A percentile compares a stretch with the other conserved stretches of the same genome.
phyloP scores from a whole-genome alignment of 495 filamentous ascomycete genomes.

The Trichoderma virens region DNA sequence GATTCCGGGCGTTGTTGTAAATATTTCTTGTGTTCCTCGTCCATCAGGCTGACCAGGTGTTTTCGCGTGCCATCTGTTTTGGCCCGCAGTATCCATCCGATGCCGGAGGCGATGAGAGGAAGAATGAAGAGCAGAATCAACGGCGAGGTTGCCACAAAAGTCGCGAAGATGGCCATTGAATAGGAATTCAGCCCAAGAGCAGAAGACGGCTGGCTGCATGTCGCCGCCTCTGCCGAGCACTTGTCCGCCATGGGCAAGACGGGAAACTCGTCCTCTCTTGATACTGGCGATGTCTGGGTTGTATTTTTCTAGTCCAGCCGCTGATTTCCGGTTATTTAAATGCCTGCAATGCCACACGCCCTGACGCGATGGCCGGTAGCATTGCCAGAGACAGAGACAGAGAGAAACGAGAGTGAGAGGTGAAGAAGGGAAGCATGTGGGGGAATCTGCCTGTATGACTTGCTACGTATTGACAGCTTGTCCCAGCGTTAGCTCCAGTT shows the following conservation, averaged over 20 bases:
- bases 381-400: background rate
- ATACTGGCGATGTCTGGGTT: background rate
- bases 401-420: background rate
- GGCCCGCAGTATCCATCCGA: conserved; percentile 60
- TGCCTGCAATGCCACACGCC: conserved; percentile 1
- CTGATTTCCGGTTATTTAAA: background rate
- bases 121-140: conserved; percentile 25
- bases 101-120: conserved; percentile 32
- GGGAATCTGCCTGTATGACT: conserved; percentile 1
- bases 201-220: background rate
- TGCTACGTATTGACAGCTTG: conserved; percentile 6
- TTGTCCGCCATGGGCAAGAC: background rate
- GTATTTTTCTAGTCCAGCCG: background rate
- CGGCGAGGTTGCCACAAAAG: conserved; percentile 14
- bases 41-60: conserved; percentile 52
- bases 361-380: background rate
- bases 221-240: conserved; percentile 7
- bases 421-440: conserved; percentile 1
- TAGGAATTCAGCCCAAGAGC: background rate
- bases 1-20: conserved; percentile 30
- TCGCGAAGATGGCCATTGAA: background rate
- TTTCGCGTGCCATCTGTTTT: conserved; percentile 56
- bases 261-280: no score
- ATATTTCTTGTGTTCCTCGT: conserved; percentile 51
- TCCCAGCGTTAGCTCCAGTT: background rate